Evolutionary conservation across 2,329 filamentous ascomycete genomes (phyloP).

Genomic region (Xylariaceae sp.): DNA sequence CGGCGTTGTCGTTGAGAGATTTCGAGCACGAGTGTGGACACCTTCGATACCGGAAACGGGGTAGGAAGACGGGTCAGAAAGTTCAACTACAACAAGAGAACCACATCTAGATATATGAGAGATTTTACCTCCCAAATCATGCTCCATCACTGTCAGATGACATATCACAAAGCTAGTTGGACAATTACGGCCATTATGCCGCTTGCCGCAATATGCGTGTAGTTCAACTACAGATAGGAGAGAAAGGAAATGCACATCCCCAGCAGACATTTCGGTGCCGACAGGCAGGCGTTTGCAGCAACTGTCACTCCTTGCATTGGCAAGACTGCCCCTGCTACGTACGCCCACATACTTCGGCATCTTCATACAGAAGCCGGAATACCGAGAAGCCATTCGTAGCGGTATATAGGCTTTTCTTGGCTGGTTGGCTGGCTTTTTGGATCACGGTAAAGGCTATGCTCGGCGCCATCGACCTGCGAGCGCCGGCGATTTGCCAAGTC

Average conservation of each 20-base stretch:
- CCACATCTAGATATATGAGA: slow-evolving; percentile 10
- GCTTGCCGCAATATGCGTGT: slow-evolving; percentile 26
- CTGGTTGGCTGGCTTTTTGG: not conserved
- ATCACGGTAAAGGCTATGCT: not conserved
- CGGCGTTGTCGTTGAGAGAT: not conserved
- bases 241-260: slow-evolving; percentile 14
- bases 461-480: slow-evolving; percentile 7
- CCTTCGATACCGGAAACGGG: not conserved
- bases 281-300: slow-evolving; percentile 3
- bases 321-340: slow-evolving; percentile 19
- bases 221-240: slow-evolving; percentile 18
- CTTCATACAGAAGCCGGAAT: slow-evolving; percentile 11
- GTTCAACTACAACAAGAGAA: not conserved
- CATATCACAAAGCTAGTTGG: slow-evolving; percentile 14
- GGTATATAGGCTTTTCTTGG: slow-evolving; percentile 3
- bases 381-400: slow-evolving; percentile 12
- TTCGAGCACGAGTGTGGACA: not conserved
- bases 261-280: slow-evolving; percentile 25
- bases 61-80: not conserved
- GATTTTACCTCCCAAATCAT: not conserved
- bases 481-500: slow-evolving; percentile 6
- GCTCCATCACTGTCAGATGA: slow-evolving; percentile 38
- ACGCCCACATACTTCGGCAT: slow-evolving; percentile 13
- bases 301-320: slow-evolving; percentile 9
- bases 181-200: slow-evolving; percentile 29